Evolutionary conservation across 2,329 filamentous ascomycete species (phyloP).

Genomic region (Dothistroma septosporum): DNA sequence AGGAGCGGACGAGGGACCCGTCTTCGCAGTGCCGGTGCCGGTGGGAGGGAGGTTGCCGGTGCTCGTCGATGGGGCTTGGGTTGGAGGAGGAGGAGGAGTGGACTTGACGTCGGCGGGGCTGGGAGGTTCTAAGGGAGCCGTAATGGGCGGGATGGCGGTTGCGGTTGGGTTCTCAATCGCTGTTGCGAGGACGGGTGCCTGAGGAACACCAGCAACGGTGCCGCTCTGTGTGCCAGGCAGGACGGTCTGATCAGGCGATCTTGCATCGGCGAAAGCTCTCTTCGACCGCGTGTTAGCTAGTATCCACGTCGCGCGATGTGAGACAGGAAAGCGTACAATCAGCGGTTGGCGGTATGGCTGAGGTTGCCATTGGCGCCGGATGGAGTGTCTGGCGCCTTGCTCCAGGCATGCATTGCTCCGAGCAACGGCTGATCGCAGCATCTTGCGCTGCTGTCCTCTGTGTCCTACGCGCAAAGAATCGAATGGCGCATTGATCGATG

Average conservation of each 20-base stretch:
- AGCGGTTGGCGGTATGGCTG: conserved; percentile 11
- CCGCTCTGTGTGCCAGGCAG: conserved; percentile 33
- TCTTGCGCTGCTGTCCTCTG: conserved; percentile 12
- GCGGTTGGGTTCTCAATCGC: conserved; percentile 14
- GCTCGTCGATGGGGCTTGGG: conserved; percentile 20
- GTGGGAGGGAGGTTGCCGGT: conserved; percentile 30
- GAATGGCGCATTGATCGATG: not conserved
- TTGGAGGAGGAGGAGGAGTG: conserved; percentile 7
- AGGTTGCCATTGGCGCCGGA: conserved; percentile 17
- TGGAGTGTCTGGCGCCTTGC: conserved; percentile 12
- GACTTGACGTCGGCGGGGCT: conserved; percentile 26
- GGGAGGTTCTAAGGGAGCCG: conserved; percentile 21
- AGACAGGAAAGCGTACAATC: conserved; percentile 4
- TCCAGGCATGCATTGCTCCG: conserved; percentile 19
- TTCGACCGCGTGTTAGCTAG: conserved; percentile 9
- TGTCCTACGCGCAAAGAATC: not conserved
- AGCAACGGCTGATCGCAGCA: conserved; percentile 24
- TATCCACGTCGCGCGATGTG: not conserved
- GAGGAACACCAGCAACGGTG: conserved; percentile 30
- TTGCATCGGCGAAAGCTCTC: conserved; percentile 31
- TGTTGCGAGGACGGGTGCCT: conserved; percentile 27
- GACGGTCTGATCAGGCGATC: conserved; percentile 32
- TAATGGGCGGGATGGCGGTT: conserved; percentile 15
- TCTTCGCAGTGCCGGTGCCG: conserved; percentile 36
- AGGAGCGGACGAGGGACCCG: conserved; percentile 41